Evolutionary conservation across 2,329 filamentous ascomycete species (phyloP).

Genomic region (Rhynchosporium secalis): DNA sequence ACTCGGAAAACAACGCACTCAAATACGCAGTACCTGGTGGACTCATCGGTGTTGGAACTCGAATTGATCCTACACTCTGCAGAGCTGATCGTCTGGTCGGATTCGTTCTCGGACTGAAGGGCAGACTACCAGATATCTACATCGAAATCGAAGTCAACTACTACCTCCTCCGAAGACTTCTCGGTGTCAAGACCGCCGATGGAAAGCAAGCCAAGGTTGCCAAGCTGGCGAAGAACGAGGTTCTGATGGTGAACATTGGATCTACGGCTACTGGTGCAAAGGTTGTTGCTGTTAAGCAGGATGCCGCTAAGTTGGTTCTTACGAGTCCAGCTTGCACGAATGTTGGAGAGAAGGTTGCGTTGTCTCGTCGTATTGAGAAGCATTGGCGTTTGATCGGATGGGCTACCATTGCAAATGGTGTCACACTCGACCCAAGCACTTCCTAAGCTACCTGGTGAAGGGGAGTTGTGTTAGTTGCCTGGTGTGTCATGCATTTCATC

Average conservation of each 20-base stretch:
- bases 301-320: conserved; percentile 91
- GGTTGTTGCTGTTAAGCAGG: conserved; percentile 94
- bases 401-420: conserved; percentile 57
- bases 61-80: conserved; percentile 96
- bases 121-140: conserved; percentile 93
- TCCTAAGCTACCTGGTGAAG: conserved; percentile 24
- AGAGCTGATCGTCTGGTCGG: conserved; percentile 98
- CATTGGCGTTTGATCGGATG: conserved; percentile 96
- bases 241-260: conserved; percentile 99
- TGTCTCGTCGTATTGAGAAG: conserved; percentile 97
- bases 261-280: conserved; percentile 97
- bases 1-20: conserved; percentile 96
- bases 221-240: conserved; percentile 97
- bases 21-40: conserved; percentile 98
- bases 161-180: conserved; percentile 89
- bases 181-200: conserved; percentile 96
- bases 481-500: conserved; percentile 19
- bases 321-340: conserved; percentile 96
- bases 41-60: conserved; percentile 96
- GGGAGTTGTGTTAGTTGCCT: conserved; percentile 9
- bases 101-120: conserved; percentile 94
- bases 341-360: conserved; percentile 95
- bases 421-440: conserved; percentile 39
- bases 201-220: conserved; percentile 99
- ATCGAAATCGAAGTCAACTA: conserved; percentile 99